Base-by-base conservation (phyloP, 2,329 filamentous ascomycete genomes). In the Arthrobotrys sinensis region DNA sequence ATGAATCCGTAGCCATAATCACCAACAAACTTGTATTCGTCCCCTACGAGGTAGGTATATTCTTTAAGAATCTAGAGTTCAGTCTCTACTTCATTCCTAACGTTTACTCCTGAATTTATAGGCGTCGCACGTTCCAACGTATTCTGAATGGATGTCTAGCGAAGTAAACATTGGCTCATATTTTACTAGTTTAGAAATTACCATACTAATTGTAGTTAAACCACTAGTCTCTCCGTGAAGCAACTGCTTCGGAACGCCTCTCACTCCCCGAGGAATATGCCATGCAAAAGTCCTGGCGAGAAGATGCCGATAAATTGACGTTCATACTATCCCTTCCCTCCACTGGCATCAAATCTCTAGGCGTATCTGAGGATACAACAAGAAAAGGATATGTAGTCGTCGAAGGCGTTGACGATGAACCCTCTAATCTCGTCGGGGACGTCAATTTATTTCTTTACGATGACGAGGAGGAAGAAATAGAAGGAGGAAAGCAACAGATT, bases 261-360 rank as follows among this genome's bases (percentile, higher is more conserved):
- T 90, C 89, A 0, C 86, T 97, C 0, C 87, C 89, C 0, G 91
- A 97, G 83, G 95, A 98, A 86, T 93, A 96, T 84, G 89, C 90
- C 62, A 98, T 97, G 90, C 95, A 97, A 84, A 85, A 86, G n/a
- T 93, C 90, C 80, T 98, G 95, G 95, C 90, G 94, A 43, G 86
- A 86, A 19, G 92, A 96, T 48, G 84, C 86, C 28, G 94, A 98
- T 85, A 98, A 98, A 85, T 84, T 98, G 79, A 98, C 95, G 0
- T 98, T 97, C 81, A 97, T 98, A 83, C 85, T 92, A 67, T 97
- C 93, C 83, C 85, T 87, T 8, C 88, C 89, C 0, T 76, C 83
- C 0, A 10, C 12, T 12, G 21, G 24, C 2, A 4, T 40, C 65
- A 1, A 53, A 77, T 4, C 55, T 67, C 2, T 71, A 72, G 5